Percentiles rank a stretch among this genome's conserved stretches.
phyloP scores from a whole-genome alignment of 805 yeast genomes.

The Wickerhamiella azymoides region DNA sequence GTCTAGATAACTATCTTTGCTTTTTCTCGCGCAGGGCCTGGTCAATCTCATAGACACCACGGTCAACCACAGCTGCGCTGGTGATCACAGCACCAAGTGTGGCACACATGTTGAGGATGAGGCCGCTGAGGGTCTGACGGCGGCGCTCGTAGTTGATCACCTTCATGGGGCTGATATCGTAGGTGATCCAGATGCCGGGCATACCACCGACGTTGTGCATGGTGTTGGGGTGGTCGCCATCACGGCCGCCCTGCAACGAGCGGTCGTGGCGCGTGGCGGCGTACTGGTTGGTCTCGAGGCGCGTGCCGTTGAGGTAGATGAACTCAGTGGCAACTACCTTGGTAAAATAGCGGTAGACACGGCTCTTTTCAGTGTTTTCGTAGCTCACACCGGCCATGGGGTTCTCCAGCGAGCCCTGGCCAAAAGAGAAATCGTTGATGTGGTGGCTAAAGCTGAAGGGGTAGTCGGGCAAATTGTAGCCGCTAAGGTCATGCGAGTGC shows the following conservation, averaged over 20 bases:
- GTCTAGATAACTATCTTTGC: not conserved
- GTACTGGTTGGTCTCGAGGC: slow-evolving; percentile 74
- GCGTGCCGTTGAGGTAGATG: slow-evolving; percentile 44
- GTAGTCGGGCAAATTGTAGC: slow-evolving; percentile 41
- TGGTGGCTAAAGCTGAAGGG: slow-evolving; percentile 64
- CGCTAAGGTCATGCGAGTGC: slow-evolving; percentile 77
- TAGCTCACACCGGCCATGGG: slow-evolving; percentile 50
- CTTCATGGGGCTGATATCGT: slow-evolving; percentile 87
- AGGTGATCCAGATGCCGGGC: slow-evolving; percentile 77
- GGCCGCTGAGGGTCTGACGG: slow-evolving; percentile 17
- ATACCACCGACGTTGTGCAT: slow-evolving; percentile 60
- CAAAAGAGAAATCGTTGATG: slow-evolving; percentile 74
- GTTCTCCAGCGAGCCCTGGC: slow-evolving; percentile 45
- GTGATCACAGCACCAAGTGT: slow-evolving; percentile 89
- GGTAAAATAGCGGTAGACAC: slow-evolving; percentile 61
- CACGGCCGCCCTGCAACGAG: slow-evolving; percentile 74
- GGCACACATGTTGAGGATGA: slow-evolving; percentile 44
- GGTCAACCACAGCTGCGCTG: slow-evolving; percentile 78
- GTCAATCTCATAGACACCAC: slow-evolving; percentile 81
- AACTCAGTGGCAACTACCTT: slow-evolving; percentile 85
- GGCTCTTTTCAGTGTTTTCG: slow-evolving; percentile 36
- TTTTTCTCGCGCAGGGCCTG: slow-evolving; percentile 30
- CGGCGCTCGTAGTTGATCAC: slow-evolving; percentile 68
- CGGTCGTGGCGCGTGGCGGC: slow-evolving; percentile 80
- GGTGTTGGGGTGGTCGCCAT: slow-evolving; percentile 82